Evolutionary conservation across 768 basidiomycete genomes (phyloP).

Genomic region (Naematelia aurantialba): DNA sequence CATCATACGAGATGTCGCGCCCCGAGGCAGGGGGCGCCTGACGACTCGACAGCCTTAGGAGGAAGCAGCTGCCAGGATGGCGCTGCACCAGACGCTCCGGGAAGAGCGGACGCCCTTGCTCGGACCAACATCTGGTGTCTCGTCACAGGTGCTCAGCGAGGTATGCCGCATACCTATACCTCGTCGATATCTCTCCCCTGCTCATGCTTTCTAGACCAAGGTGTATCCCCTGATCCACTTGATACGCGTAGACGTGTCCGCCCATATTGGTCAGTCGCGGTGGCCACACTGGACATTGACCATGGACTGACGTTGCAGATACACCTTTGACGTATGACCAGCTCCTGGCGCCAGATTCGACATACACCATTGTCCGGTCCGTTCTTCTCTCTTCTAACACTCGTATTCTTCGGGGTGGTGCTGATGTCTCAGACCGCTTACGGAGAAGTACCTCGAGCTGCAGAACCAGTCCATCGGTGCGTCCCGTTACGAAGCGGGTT

Average conservation of each 20-base stretch:
- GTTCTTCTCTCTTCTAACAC: slow-evolving; percentile 3
- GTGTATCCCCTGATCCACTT: slow-evolving; percentile 80
- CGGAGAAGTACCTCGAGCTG: slow-evolving; percentile 75
- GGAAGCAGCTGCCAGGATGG: background rate
- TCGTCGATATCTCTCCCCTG: background rate
- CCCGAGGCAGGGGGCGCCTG: too few relatives aligned
- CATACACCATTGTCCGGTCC: slow-evolving; percentile 72
- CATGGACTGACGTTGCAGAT: slow-evolving; percentile 54
- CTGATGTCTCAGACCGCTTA: slow-evolving; percentile 60
- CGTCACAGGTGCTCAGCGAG: slow-evolving; percentile 36
- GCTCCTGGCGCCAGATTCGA: slow-evolving; percentile 80
- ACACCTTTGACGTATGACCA: slow-evolving; percentile 77
- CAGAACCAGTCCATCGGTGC: slow-evolving; percentile 70
- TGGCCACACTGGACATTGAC: slow-evolving; percentile 6
- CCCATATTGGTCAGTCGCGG: slow-evolving; percentile 48
- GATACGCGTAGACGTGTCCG: slow-evolving; percentile 56
- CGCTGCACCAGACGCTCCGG: background rate
- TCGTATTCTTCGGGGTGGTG: background rate
- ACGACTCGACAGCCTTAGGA: background rate
- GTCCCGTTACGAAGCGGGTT: background rate
- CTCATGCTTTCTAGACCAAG: slow-evolving; percentile 50
- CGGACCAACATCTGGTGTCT: slow-evolving; percentile 23
- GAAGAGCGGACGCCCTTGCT: slow-evolving; percentile 41
- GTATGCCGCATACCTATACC: slow-evolving; percentile 14
- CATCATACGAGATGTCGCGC: background rate